Evolutionary conservation across 176 grass and related monocot genomes (phyloP), one percentile per base, ranked within the genome.

Genomic region (Saccharum officinarum): DNA sequence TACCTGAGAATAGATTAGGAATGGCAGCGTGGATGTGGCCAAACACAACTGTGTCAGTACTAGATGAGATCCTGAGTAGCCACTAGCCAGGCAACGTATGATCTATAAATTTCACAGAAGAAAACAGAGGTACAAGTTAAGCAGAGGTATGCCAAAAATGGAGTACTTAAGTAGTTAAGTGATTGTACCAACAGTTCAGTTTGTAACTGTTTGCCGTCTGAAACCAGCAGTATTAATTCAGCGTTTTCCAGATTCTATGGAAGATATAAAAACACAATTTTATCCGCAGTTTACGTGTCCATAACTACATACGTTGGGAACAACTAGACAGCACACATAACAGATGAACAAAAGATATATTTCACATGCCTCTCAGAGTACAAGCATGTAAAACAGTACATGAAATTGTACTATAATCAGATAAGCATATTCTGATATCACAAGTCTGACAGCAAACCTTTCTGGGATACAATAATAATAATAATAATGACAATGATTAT

Each of bases 271-370:
- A 54, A 85, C 50, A 69, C 37, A 17, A 12, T 34, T 70, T 85
- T 45, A 61, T 26, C 52, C 46, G 1, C 22, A 33, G 60, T 17
- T 50, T 79, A 64, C 25, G 3, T 17, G 61, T 49, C 34, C n/a
- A n/a, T n/a, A n/a, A n/a, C n/a, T n/a, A n/a, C 13, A 72, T 79
- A 26, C 62, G 8, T 47, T 33, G 15, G 68, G 4, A 50, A 16
- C 67, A 86, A 50, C 54, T 86, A 80, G 9, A 39, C 14, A 72
- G 6, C 20, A 80, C 54, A 79, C 15, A 52, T 80, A 33, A 66
- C 36, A 75, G 60, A 75, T 36, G 36, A 67, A 87, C 34, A 68
- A 75, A 13, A 81, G 41, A 41, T 1, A 74, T n/a, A 54, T 66
- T 74, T 73, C 20, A n/a, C 31, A 66, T 65, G 39, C 37, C 72